Evolutionary conservation across 306 rosid species (phyloP).

Genomic region (Lagenaria siceraria): DNA sequence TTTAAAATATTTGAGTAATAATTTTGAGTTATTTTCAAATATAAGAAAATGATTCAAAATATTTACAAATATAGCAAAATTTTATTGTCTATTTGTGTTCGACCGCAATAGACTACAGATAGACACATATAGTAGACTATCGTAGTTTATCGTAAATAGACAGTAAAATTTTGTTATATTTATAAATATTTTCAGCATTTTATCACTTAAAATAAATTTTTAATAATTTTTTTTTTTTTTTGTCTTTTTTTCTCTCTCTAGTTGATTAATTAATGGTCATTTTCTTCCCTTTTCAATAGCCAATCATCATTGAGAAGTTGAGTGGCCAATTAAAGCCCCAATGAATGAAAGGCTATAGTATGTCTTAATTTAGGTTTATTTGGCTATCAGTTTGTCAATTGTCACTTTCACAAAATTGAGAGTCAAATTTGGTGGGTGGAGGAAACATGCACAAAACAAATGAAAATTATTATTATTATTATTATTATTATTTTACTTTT

Average conservation of each 20-base stretch:
- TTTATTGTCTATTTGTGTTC: too few species aligned
- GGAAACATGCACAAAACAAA: background rate
- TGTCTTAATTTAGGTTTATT: background rate
- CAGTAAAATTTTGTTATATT: too few species aligned
- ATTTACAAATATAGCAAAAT: too few species aligned
- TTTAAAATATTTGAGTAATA: too few species aligned
- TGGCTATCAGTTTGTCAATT: background rate
- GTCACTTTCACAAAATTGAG: background rate
- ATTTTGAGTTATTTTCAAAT: too few species aligned
- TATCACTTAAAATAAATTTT: too few species aligned
- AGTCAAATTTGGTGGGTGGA: background rate
- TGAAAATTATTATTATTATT: background rate
- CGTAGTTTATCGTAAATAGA: too few species aligned
- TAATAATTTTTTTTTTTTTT: too few species aligned
- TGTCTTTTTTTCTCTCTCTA: background rate
- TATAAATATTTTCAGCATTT: too few species aligned
- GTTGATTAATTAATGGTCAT: background rate
- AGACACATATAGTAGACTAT: too few species aligned
- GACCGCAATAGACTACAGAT: too few species aligned
- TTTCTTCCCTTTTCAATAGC: background rate
- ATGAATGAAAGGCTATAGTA: background rate
- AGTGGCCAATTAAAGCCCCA: background rate
- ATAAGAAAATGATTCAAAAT: too few species aligned
- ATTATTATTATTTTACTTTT: background rate
- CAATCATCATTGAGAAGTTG: background rate